Evolutionary conservation across 139 green algal species (phyloP).

Genomic region (Chloropicon primus): DNA sequence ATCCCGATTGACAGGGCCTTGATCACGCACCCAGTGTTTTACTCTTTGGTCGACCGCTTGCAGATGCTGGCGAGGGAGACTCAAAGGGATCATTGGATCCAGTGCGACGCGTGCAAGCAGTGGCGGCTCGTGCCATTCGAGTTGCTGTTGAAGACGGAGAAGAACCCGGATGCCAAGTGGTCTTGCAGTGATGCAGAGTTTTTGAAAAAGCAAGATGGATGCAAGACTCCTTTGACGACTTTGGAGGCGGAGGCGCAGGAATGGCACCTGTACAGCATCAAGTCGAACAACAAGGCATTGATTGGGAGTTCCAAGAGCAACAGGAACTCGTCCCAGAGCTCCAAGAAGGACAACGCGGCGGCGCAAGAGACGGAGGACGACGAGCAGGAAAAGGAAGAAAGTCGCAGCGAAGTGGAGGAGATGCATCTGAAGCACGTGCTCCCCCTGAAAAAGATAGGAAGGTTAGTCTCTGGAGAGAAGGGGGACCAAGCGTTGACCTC

Average conservation of each 20-base stretch:
- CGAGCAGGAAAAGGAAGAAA: neutral
- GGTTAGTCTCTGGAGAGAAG: neutral
- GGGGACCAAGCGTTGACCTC: neutral
- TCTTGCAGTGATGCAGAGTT: neutral
- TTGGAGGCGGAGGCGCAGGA: neutral
- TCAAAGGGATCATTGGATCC: conserved; percentile 12
- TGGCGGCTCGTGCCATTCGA: conserved; percentile 3
- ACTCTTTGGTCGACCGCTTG: conserved; percentile 3
- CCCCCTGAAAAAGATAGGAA: neutral
- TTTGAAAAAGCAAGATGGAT: neutral
- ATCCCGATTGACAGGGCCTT: conserved; percentile 38
- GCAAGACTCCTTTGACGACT: no score
- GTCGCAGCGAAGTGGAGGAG: no score
- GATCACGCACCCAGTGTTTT: neutral
- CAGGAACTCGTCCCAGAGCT: neutral
- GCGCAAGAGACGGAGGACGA: neutral
- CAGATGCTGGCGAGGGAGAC: conserved; percentile 1
- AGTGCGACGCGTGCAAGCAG: conserved; percentile 12
- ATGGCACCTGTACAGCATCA: neutral
- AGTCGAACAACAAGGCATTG: no score
- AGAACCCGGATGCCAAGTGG: neutral
- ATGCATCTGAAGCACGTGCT: neutral
- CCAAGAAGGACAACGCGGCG: neutral
- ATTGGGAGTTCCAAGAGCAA: neutral
- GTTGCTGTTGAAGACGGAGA: neutral